A percentile compares a stretch with the other conserved stretches of the same genome.
phyloP scores from a whole-genome alignment of 164 flowering plant species.

The Liriodendron chinense region DNA sequence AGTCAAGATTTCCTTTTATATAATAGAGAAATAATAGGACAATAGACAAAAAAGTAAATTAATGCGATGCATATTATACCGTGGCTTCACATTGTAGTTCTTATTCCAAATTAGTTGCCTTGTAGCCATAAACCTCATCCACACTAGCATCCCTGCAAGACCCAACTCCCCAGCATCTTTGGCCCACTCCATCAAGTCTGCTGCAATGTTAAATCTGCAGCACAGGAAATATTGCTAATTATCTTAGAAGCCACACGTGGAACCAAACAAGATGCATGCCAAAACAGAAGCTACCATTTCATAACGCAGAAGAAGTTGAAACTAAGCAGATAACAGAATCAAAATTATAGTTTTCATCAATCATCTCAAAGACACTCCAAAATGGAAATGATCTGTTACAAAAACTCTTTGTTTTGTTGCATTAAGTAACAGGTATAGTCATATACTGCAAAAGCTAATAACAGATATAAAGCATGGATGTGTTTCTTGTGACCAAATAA shows the following conservation, averaged over 20 bases:
- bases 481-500: not conserved
- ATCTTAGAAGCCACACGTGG: not conserved
- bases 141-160: slow-evolving; percentile 90
- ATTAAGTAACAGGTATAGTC: too few species aligned
- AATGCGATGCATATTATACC: slow-evolving; percentile 40
- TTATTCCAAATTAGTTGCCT: slow-evolving; percentile 98
- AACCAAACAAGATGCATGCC: too few species aligned
- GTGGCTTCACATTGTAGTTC: slow-evolving; percentile 97
- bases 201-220: slow-evolving; percentile 91
- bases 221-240: not conserved
- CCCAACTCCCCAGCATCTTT: slow-evolving; percentile 73
- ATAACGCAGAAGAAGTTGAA: slow-evolving; percentile 1
- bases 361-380: slow-evolving; percentile 2
- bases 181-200: slow-evolving; percentile 79
- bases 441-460: not conserved
- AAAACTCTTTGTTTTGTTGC: too few species aligned
- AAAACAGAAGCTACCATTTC: not conserved
- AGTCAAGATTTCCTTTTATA: not conserved
- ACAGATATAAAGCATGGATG: not conserved
- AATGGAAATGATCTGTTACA: not conserved
- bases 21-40: not conserved
- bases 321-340: not conserved
- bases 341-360: not conserved
- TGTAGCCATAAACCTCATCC: slow-evolving; percentile 99
- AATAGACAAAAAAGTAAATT: not conserved